Percentiles rank a stretch among this genome's conserved stretches.
These are phyloP conservation scores for Fabrea salina DNA, from an alignment of 169 alveolate genomes.

Conservation along the genomic window DNA sequence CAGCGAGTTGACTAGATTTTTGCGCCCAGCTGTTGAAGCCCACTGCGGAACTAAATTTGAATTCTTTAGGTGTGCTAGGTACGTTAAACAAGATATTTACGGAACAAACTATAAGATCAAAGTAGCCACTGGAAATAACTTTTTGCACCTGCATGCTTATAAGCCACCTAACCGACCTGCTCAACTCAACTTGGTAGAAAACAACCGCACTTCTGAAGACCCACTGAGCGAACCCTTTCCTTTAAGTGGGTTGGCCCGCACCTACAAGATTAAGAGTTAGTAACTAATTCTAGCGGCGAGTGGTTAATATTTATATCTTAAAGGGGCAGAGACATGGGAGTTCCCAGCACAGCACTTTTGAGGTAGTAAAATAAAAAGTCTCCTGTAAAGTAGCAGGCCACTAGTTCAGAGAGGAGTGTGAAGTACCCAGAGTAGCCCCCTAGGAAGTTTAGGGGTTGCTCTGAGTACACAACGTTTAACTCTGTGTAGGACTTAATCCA, in stretches of 20 bases:
- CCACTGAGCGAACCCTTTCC: not conserved
- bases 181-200: not conserved
- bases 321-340: slow-evolving; percentile 6
- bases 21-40: not conserved
- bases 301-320: not conserved
- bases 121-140: not conserved
- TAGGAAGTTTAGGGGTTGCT: not conserved
- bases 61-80: not conserved
- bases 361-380: slow-evolving; percentile 10
- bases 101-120: slow-evolving; percentile 3
- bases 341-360: slow-evolving; percentile 27
- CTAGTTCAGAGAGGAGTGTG: not conserved
- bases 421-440: not conserved
- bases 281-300: not conserved
- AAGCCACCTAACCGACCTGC: not conserved
- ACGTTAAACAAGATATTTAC: not conserved
- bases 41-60: not conserved
- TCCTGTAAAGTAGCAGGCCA: not conserved
- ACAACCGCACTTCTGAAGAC: not conserved
- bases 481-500: slow-evolving; percentile 90
- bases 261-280: too few relatives aligned
- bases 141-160: not conserved
- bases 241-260: too few relatives aligned
- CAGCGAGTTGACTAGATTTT: not conserved
- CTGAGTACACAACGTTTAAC: slow-evolving; percentile 50